These are phyloP conservation scores for Boletus smithii DNA, from an alignment of 1,284 basidiomycete species.

Conservation along the genomic window DNA sequence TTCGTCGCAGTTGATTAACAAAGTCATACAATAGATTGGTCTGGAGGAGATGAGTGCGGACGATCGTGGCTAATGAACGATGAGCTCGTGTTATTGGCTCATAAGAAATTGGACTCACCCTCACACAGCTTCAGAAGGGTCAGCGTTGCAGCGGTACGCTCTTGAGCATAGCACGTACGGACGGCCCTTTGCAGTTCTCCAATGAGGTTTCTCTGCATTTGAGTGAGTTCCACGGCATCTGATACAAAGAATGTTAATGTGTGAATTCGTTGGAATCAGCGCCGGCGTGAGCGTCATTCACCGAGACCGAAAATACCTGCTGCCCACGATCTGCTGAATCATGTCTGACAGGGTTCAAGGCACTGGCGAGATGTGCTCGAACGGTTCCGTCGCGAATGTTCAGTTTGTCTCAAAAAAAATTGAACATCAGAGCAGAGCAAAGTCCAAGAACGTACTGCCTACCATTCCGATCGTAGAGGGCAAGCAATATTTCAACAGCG, in stretches of 20 bases:
- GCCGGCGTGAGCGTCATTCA: neutral
- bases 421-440: neutral
- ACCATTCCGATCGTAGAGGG: slow-evolving; percentile 8
- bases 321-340: slow-evolving; percentile 1
- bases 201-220: slow-evolving; percentile 7
- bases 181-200: slow-evolving; percentile 7
- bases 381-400: slow-evolving; percentile 1
- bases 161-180: too few relatives aligned
- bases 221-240: slow-evolving; percentile 8
- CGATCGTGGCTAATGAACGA: neutral
- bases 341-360: neutral
- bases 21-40: neutral
- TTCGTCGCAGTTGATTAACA: slow-evolving; percentile 5
- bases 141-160: slow-evolving; percentile 11
- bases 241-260: neutral
- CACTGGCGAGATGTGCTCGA: slow-evolving; percentile 16
- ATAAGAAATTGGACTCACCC: neutral
- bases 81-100: neutral
- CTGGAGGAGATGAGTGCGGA: neutral
- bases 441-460: neutral
- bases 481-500: slow-evolving; percentile 21
- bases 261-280: neutral
- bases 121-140: slow-evolving; percentile 8
- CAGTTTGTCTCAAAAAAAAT: slow-evolving; percentile 6
- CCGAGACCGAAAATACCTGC: slow-evolving; percentile 22